A percentile compares a stretch with the other conserved stretches of the same genome.
Evolutionary conservation across 345 rosid genomes (phyloP).

Genomic region (Eucalyptus urophylla): DNA sequence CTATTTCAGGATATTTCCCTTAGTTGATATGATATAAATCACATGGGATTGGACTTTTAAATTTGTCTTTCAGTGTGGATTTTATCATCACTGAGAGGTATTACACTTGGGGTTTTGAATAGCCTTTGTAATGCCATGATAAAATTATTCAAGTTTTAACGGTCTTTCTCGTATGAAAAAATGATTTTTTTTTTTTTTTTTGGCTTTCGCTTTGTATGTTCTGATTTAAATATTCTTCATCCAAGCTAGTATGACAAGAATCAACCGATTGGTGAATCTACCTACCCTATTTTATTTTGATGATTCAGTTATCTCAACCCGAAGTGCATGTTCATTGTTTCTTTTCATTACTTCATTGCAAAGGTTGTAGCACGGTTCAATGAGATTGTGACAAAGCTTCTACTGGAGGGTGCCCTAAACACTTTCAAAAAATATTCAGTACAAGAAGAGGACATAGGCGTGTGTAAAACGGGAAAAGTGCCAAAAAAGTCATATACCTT

Average conservation of each 20-base stretch:
- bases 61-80: too few species aligned
- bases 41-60: background rate
- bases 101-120: background rate
- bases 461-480: too few species aligned
- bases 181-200: background rate
- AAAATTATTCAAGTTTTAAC: background rate
- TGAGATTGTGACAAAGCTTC: conserved; percentile 74
- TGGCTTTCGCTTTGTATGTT: background rate
- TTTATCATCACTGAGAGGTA: background rate
- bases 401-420: conserved; percentile 82
- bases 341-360: background rate
- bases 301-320: background rate
- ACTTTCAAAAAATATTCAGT: conserved; percentile 80
- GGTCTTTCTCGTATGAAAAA: background rate
- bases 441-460: conserved; percentile 72
- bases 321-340: background rate
- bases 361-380: conserved; percentile 97
- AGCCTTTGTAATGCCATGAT: background rate
- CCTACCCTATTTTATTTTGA: background rate
- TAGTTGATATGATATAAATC: background rate
- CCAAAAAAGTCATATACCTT: too few species aligned
- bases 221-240: background rate
- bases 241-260: background rate
- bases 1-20: background rate
- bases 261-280: background rate